Conservation (phyloP, 139 green algal genomes). For the Limnomonas spitsbergensis region DNA sequence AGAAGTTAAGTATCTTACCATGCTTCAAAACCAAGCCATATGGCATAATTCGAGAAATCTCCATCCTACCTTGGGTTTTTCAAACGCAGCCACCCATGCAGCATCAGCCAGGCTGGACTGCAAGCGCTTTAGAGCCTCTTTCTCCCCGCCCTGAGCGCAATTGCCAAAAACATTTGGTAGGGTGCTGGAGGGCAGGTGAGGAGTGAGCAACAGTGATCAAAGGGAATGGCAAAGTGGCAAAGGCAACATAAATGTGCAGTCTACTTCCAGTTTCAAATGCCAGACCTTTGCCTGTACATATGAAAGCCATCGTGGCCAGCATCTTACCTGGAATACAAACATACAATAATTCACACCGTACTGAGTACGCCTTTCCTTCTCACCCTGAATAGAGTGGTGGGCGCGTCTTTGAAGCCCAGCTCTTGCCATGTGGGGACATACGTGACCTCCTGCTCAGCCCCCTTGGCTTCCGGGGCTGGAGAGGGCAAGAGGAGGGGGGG, state of each 20-base stretch:
- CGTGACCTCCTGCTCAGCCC: constrained; percentile 12
- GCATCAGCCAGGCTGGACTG: constrained; percentile 44
- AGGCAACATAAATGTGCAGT: no score
- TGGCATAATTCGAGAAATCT: neutral
- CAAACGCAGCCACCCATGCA: constrained; percentile 74
- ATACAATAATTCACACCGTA: no score
- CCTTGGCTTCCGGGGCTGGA: constrained; percentile 11
- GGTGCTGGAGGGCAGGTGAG: neutral
- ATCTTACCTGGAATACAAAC: no score
- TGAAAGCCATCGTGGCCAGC: no score
- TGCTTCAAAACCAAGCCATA: no score
- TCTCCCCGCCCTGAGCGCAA: constrained; percentile 68
- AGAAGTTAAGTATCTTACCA: no score
- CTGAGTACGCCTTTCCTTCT: no score
- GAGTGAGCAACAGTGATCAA: no score
- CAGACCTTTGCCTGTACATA: no score
- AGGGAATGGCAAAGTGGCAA: no score
- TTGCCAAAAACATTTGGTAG: neutral
- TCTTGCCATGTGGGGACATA: constrained; percentile 61
- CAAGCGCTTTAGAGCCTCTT: constrained; percentile 64
- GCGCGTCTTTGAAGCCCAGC: constrained; percentile 52
- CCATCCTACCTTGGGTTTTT: constrained; percentile 67
- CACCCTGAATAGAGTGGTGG: constrained; percentile 63
- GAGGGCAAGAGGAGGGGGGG: constrained; percentile 32
- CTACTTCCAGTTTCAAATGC: no score